A percentile compares a stretch with the other conserved stretches of the same genome.
phyloP scores from a whole-genome alignment of 2,329 filamentous ascomycete species.

The Diaporthe sp. region DNA sequence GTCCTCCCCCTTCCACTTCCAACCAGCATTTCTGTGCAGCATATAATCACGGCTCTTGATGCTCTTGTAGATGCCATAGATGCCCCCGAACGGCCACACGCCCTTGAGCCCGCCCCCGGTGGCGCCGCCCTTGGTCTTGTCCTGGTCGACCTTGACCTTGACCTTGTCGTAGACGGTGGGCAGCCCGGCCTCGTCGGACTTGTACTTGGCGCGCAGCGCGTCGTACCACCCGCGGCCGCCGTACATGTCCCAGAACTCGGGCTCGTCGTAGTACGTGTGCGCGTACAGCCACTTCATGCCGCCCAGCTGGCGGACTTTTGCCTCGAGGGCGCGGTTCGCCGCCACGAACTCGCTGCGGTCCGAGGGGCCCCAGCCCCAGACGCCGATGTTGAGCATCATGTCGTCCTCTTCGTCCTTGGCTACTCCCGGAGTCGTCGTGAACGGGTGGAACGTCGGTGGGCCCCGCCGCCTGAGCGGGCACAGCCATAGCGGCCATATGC shows the following conservation, averaged over 20 bases:
- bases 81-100: slow-evolving; percentile 68
- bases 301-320: slow-evolving; percentile 75
- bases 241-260: slow-evolving; percentile 78
- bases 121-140: slow-evolving; percentile 53
- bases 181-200: slow-evolving; percentile 64
- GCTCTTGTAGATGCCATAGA: slow-evolving; percentile 71
- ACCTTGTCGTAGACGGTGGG: slow-evolving; percentile 81
- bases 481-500: slow-evolving; percentile 73
- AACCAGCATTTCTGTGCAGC: slow-evolving; percentile 65
- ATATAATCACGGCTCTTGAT: slow-evolving; percentile 70
- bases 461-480: slow-evolving; percentile 65
- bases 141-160: slow-evolving; percentile 63
- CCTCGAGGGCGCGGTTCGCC: slow-evolving; percentile 80
- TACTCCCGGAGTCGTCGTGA: slow-evolving; percentile 52
- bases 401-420: slow-evolving; percentile 41
- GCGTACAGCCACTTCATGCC: slow-evolving; percentile 92
- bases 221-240: slow-evolving; percentile 72
- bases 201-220: slow-evolving; percentile 71
- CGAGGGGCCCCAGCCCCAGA: slow-evolving; percentile 83
- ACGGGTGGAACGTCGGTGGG: slow-evolving; percentile 69
- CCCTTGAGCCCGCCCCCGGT: slow-evolving; percentile 61
- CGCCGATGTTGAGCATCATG: slow-evolving; percentile 73
- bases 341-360: slow-evolving; percentile 71
- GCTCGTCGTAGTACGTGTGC: slow-evolving; percentile 84
- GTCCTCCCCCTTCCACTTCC: slow-evolving; percentile 63